Evolutionary conservation across 768 basidiomycete genomes (phyloP).

Genomic region (Coprinellus aureogranulatus): DNA sequence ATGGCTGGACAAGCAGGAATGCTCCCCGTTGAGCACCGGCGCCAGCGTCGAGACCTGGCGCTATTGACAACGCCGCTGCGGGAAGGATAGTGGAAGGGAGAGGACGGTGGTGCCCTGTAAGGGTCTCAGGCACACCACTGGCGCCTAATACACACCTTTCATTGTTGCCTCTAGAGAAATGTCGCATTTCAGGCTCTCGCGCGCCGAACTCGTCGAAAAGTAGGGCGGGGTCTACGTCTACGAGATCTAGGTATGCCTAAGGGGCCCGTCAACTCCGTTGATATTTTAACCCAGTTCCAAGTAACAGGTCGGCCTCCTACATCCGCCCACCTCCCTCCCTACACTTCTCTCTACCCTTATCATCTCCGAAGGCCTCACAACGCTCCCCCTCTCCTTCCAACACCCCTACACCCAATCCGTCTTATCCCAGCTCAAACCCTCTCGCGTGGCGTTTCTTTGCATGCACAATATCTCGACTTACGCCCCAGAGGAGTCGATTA

Average conservation of each 20-base stretch:
- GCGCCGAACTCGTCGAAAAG: conserved; percentile 53
- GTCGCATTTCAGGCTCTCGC: conserved; percentile 54
- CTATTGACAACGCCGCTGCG: too few species aligned
- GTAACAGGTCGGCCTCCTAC: conserved; percentile 50
- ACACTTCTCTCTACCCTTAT: conserved; percentile 49
- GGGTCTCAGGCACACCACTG: too few species aligned
- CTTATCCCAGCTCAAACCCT: conserved; percentile 43
- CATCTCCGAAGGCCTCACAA: conserved; percentile 49
- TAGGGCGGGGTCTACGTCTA: conserved; percentile 45
- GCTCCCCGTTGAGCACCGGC: too few species aligned
- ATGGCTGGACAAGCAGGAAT: too few species aligned
- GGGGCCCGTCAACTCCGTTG: too few species aligned
- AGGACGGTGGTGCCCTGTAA: too few species aligned
- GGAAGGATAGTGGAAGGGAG: too few species aligned
- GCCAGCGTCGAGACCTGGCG: too few species aligned
- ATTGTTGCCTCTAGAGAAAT: too few species aligned
- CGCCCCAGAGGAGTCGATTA: conserved; percentile 32
- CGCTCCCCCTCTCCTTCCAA: conserved; percentile 52
- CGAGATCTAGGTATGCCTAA: conserved; percentile 38
- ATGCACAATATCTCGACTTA: conserved; percentile 51
- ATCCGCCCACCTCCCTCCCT: conserved; percentile 47
- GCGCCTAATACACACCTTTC: too few species aligned
- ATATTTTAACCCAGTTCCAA: too few species aligned
- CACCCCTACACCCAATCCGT: conserved; percentile 44
- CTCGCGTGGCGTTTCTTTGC: conserved; percentile 52